Conservation (phyloP, 2,329 filamentous ascomycete species). For the Calonectria pseudoturangicola region DNA sequence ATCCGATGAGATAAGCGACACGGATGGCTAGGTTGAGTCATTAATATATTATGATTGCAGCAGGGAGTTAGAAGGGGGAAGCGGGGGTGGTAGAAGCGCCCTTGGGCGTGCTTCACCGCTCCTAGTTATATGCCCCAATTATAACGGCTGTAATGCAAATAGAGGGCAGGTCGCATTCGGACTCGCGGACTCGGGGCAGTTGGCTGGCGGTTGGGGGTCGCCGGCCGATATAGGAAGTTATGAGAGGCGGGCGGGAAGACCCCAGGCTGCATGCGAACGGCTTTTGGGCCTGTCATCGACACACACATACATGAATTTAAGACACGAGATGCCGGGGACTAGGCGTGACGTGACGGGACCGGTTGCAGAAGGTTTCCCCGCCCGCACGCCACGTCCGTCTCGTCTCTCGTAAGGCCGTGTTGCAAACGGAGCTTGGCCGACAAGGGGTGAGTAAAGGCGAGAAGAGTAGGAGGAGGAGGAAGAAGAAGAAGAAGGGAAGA, state of each 20-base stretch:
- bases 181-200: not conserved
- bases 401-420: constrained; percentile 24
- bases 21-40: not conserved
- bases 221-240: not conserved
- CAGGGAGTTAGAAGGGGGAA: not conserved
- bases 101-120: constrained; percentile 1
- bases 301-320: not conserved
- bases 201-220: not conserved
- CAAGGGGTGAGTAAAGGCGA: not conserved
- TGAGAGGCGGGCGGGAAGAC: constrained; percentile 6
- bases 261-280: constrained; percentile 23
- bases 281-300: not conserved
- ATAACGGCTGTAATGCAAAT: constrained; percentile 10
- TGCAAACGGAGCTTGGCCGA: constrained; percentile 23
- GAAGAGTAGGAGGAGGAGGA: not conserved
- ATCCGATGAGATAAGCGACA: constrained; percentile 4
- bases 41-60: constrained; percentile 3
- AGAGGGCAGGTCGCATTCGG: constrained; percentile 15
- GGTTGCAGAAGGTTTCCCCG: constrained; percentile 35
- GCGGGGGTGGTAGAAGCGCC: constrained; percentile 21
- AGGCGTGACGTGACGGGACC: not conserved
- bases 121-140: constrained; percentile 12
- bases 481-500: too few species aligned
- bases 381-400: constrained; percentile 22
- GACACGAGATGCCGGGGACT: constrained; percentile 6